phyloP scores from a whole-genome alignment of 78 protist species.

The Chrysochromulina tobinii region DNA sequence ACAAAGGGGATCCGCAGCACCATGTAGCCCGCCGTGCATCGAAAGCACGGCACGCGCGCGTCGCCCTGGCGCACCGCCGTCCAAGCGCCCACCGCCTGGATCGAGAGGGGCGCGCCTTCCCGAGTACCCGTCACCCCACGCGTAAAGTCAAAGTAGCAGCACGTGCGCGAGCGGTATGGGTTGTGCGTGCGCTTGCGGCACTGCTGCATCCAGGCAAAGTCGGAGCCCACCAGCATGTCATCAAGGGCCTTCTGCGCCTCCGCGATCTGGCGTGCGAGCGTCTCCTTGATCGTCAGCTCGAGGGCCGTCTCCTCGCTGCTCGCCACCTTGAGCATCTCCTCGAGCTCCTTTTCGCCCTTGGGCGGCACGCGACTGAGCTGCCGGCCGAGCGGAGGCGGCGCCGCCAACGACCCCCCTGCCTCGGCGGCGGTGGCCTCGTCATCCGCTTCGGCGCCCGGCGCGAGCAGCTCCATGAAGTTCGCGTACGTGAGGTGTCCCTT shows the following conservation, averaged over 20 bases:
- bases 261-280: too few relatives aligned
- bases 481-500: background rate
- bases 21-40: background rate
- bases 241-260: background rate
- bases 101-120: background rate
- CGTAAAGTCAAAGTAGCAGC: background rate
- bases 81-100: background rate
- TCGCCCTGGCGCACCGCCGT: background rate
- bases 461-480: background rate
- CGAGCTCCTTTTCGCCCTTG: background rate
- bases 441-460: background rate
- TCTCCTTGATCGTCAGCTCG: background rate
- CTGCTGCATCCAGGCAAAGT: background rate
- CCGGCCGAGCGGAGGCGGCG: background rate
- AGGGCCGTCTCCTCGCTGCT: background rate
- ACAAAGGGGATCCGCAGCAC: background rate
- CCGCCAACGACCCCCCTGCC: background rate
- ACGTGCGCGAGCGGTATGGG: too few relatives aligned
- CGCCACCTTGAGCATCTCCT: background rate
- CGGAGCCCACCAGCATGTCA: background rate
- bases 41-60: background rate
- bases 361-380: background rate
- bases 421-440: background rate
- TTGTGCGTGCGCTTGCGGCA: background rate
- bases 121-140: background rate